A percentile compares a stretch with the other conserved stretches of the same genome.
These are phyloP conservation scores for Spiraea crenata DNA, from an alignment of 331 rosid genomes.

Conservation along the genomic window DNA sequence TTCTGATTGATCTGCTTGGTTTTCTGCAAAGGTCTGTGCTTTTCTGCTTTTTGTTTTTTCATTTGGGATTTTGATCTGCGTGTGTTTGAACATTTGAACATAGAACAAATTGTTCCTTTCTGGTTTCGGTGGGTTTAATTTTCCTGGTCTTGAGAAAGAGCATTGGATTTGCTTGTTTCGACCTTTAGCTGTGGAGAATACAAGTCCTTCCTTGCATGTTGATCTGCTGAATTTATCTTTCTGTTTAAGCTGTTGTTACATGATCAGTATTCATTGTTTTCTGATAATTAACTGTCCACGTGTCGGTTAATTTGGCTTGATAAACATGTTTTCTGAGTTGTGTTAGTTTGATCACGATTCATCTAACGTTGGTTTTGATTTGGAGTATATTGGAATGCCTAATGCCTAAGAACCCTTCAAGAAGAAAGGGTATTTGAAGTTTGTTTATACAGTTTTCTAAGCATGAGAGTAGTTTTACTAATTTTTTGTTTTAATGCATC, in stretches of 20 bases:
- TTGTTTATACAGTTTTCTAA: background rate
- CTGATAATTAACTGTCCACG: background rate
- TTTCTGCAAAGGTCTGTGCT: slow-evolving; percentile 28
- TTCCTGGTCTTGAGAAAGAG: background rate
- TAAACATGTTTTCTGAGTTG: slow-evolving; percentile 9
- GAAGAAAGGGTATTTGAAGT: background rate
- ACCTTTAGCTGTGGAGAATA: background rate
- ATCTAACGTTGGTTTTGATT: slow-evolving; percentile 4
- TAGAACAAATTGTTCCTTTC: background rate
- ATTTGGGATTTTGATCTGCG: slow-evolving; percentile 5
- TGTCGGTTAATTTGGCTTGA: slow-evolving; percentile 2
- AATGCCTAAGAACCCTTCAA: background rate
- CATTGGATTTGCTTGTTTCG: slow-evolving; percentile 9
- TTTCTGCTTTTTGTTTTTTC: background rate
- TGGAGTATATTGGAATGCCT: background rate
- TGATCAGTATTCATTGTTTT: background rate
- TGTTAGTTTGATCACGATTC: background rate
- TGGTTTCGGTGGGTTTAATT: background rate
- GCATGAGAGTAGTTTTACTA: background rate
- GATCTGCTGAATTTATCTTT: slow-evolving; percentile 30
- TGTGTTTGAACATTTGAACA: background rate
- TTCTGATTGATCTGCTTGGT: slow-evolving; percentile 15
- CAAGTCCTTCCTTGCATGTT: slow-evolving; percentile 1
- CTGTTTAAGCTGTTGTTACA: slow-evolving; percentile 1
- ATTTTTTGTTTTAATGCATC: background rate